Evolutionary conservation across 768 basidiomycete species (phyloP).

Genomic region (Vishniacozyma victoriae): DNA sequence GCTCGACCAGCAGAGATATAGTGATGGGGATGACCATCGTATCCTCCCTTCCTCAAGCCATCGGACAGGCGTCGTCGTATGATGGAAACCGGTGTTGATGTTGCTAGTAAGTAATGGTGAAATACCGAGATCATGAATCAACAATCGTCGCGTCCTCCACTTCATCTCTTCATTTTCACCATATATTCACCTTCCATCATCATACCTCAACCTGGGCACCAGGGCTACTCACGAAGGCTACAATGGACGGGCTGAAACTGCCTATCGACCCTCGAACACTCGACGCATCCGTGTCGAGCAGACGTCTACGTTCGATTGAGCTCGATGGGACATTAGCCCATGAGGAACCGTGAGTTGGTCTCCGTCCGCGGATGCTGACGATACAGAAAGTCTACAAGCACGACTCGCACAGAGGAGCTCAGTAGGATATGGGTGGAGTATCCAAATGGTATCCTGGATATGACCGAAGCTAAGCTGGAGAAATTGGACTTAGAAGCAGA

Average conservation of each 20-base stretch:
- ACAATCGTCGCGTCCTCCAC: too few species aligned
- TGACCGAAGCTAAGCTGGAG: conserved; percentile 17
- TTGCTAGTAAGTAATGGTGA: neutral
- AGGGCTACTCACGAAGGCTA: too few species aligned
- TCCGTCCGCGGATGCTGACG: neutral
- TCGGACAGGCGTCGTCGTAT: neutral
- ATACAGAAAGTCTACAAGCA: too few species aligned
- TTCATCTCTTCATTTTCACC: too few species aligned
- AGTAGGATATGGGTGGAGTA: conserved; percentile 38
- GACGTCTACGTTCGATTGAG: conserved; percentile 16
- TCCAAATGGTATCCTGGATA: conserved; percentile 31
- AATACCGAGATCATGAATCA: too few species aligned
- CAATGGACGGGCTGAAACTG: conserved; percentile 2
- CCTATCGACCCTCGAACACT: conserved; percentile 16
- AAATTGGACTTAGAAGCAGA: conserved; percentile 9
- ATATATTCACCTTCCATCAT: too few species aligned
- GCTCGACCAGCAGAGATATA: conserved; percentile 39
- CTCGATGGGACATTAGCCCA: conserved; percentile 15
- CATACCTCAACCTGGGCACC: too few species aligned
- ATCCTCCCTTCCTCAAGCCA: conserved; percentile 6
- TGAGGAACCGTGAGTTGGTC: conserved; percentile 16
- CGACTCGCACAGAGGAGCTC: conserved; percentile 24
- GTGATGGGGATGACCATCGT: conserved; percentile 23
- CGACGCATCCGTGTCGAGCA: conserved; percentile 11
- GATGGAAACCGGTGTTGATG: neutral